Base-by-base conservation (phyloP, 164 flowering plant genomes). In the Magnolia officinalis region DNA sequence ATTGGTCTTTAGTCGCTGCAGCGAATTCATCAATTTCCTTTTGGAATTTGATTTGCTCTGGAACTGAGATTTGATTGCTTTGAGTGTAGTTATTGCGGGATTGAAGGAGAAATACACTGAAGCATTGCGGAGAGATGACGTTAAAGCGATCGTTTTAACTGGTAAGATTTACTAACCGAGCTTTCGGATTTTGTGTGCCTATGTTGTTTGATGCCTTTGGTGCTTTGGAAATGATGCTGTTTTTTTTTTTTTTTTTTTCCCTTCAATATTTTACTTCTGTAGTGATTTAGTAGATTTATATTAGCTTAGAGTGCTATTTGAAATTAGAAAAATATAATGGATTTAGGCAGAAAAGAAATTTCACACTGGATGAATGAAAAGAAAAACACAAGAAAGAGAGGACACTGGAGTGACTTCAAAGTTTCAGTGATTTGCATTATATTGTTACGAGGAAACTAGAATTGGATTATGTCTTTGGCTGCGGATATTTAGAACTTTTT, bases 71-170 rank as follows among this genome's bases (percentile, higher is more conserved):
- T 72, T 24, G 7, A 26, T 24, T 55, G 63, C 19, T 69, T 63
- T 67, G 68, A 29, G 13, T 67, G 79, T 85, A 93, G 98, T 91
- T 78, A 68, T 90, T 61, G 74, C 75, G 10, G 91, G 83, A 31
- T 81, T 92, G 85, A 86, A 82, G 85, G 85, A 86, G 88, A 94
- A 88, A 74, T 89, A 86, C 61, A 63, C 1, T 0, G 98, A 92
- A 74, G 98, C 97, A 1, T 78, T 80, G 76, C 80, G 76, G 73
- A 87, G 97, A 80, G 74, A 84, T 78, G 97, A 93, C 74, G 95
- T 93, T 55, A 88, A 85, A 77, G 98, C 98, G 79, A 83, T 93
- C 67, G 96, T 93, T 75, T 20, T 93, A 75, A 90, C 84, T 8
- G 95, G 98, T 93, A 71, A 19, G 19, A 11, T 37, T 1, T 14